Percentiles rank a stretch among this genome's conserved stretches.
phyloP scores from a whole-genome alignment of 2,329 filamentous ascomycete species.

The Corniculantispora saksenae region DNA sequence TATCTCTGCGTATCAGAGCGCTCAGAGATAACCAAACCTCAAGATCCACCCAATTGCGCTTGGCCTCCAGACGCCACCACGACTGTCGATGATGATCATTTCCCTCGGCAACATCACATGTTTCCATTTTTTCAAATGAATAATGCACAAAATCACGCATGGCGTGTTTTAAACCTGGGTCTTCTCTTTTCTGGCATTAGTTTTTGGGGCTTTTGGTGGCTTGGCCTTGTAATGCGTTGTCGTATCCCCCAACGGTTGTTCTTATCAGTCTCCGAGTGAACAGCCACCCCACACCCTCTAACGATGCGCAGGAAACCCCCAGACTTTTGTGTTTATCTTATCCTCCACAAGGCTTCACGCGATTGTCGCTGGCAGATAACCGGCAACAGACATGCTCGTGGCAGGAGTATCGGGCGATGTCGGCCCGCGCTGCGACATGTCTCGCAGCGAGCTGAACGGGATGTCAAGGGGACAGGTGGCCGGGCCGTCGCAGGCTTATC shows the following conservation, averaged over 20 bases:
- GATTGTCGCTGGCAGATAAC: constrained; percentile 5
- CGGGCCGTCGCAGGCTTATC: constrained; percentile 8
- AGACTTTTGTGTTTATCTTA: constrained; percentile 10
- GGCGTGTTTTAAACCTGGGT: not conserved
- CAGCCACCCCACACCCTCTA: not conserved
- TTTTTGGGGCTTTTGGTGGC: not conserved
- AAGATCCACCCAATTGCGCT: constrained; percentile 8
- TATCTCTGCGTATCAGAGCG: constrained; percentile 15
- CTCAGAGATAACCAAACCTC: constrained; percentile 14
- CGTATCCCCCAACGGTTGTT: not conserved
- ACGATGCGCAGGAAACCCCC: constrained; percentile 2
- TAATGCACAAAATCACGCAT: not conserved
- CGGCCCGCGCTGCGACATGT: not conserved
- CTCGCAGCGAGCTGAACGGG: not conserved
- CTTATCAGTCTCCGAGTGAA: constrained; percentile 8
- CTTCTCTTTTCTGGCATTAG: not conserved
- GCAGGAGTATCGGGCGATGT: constrained; percentile 2
- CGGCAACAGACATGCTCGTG: not conserved
- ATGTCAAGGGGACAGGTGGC: not conserved
- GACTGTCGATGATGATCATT: not conserved
- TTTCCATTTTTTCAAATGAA: not conserved
- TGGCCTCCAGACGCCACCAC: not conserved
- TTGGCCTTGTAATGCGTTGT: not conserved
- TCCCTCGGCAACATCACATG: constrained; percentile 10
- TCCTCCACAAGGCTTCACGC: not conserved